These are phyloP conservation scores for Cercophora sp. DNA, from an alignment of 495 filamentous ascomycete genomes.

Conservation along the genomic window DNA sequence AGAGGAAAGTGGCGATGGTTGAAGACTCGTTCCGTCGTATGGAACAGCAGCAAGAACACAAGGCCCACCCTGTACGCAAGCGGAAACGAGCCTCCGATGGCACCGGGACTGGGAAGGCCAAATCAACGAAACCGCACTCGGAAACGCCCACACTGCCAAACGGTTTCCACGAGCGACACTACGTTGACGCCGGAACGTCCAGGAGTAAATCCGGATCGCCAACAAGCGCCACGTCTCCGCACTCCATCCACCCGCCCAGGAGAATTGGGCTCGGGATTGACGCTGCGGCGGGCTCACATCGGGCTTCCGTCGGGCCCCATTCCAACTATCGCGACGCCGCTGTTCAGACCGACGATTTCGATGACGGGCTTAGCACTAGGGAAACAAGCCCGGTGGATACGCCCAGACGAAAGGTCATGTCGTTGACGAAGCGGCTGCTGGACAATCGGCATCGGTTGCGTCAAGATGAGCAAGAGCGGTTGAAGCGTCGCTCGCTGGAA, in stretches of 20 bases:
- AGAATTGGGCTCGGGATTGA: constrained; percentile 16
- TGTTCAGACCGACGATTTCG: constrained; percentile 52
- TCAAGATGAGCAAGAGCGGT: constrained; percentile 32
- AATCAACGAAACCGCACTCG: constrained; percentile 34
- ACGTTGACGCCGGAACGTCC: constrained; percentile 47
- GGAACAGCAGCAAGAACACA: constrained; percentile 51
- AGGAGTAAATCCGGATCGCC: constrained; percentile 48
- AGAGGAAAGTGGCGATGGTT: constrained; percentile 77
- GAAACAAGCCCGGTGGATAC: constrained; percentile 23
- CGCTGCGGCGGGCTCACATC: constrained; percentile 24
- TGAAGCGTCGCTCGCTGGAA: constrained; percentile 19
- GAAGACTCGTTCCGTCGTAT: constrained; percentile 70
- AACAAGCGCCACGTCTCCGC: constrained; percentile 37
- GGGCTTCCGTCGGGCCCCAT: constrained; percentile 27
- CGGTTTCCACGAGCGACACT: constrained; percentile 36
- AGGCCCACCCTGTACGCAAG: constrained; percentile 45
- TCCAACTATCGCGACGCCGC: constrained; percentile 41
- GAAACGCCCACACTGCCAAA: constrained; percentile 29
- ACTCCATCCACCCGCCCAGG: constrained; percentile 16
- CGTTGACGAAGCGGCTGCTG: constrained; percentile 45
- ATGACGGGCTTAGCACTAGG: no score
- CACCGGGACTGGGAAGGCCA: constrained; percentile 34
- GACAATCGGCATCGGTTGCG: constrained; percentile 40
- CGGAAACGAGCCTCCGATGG: constrained; percentile 60
- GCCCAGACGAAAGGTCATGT: constrained; percentile 38